Percentiles rank a stretch among this genome's conserved stretches.
phyloP scores from a whole-genome alignment of 306 rosid genomes.

The Lithocarpus polystachyus region DNA sequence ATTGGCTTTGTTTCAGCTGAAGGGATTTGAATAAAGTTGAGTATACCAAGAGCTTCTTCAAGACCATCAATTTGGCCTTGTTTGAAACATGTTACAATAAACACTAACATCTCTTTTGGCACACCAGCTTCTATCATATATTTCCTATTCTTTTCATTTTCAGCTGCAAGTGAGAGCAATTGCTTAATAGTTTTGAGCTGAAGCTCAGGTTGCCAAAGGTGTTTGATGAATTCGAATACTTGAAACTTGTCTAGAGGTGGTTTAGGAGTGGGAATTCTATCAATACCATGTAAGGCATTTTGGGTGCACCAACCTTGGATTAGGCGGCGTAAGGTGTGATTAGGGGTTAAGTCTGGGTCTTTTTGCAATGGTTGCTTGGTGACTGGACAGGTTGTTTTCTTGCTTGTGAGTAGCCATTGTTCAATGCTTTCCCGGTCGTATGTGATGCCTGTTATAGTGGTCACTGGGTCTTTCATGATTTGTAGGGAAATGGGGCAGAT shows the following conservation, averaged over 20 bases:
- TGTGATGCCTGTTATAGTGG: constrained; percentile 68
- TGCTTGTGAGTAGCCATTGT: constrained; percentile 50
- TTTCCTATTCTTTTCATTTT: constrained; percentile 41
- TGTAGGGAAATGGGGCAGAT: constrained; percentile 71
- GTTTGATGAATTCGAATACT: constrained; percentile 44
- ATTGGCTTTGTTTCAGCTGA: constrained; percentile 11
- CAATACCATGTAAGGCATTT: constrained; percentile 37
- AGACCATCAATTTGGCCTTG: constrained; percentile 34
- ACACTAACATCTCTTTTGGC: constrained; percentile 39
- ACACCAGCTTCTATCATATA: constrained; percentile 47
- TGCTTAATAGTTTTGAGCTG: constrained; percentile 33
- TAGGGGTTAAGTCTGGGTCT: constrained; percentile 56
- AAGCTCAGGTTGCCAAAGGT: constrained; percentile 12
- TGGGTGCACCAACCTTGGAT: constrained; percentile 76
- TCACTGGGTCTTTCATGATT: constrained; percentile 80
- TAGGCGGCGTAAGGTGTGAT: constrained; percentile 60
- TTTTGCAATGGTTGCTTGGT: constrained; percentile 45
- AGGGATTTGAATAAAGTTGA: constrained; percentile 39
- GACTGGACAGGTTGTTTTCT: constrained; percentile 55
- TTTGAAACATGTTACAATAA: constrained; percentile 27
- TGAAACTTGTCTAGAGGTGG: constrained; percentile 41
- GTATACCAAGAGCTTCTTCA: constrained; percentile 47
- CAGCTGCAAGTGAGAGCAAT: constrained; percentile 39
- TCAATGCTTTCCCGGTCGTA: constrained; percentile 74
- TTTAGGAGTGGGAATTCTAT: constrained; percentile 62